phyloP scores from a whole-genome alignment of 2,329 filamentous ascomycete species.

The Diaporthe sp. region DNA sequence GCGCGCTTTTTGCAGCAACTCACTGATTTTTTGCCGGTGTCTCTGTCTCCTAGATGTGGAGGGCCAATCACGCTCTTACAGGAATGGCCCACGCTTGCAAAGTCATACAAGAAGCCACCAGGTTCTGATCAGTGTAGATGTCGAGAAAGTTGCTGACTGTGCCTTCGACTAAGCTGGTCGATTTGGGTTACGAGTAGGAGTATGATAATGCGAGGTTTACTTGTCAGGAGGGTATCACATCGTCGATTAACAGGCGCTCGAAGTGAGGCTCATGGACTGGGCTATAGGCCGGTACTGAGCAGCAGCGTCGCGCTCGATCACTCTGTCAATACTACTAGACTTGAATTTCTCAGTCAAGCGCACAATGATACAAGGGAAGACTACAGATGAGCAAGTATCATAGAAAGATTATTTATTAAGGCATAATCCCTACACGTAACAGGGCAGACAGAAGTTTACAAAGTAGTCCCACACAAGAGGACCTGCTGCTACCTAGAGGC shows the following conservation, averaged over 20 bases:
- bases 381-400: background rate
- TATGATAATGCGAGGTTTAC: background rate
- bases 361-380: background rate
- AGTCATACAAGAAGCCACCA: too few relatives aligned
- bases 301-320: background rate
- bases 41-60: background rate
- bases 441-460: background rate
- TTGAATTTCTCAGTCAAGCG: background rate
- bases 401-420: slow-evolving; percentile 19
- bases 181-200: background rate
- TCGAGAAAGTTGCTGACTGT: too few relatives aligned
- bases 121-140: too few relatives aligned
- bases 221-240: background rate
- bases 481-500: background rate
- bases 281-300: background rate
- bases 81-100: background rate
- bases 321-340: background rate
- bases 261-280: background rate
- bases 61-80: too few relatives aligned
- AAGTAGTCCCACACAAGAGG: background rate
- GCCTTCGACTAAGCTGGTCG: background rate
- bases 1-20: background rate
- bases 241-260: background rate
- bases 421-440: background rate
- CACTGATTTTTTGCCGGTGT: background rate